Evolutionary conservation across 805 yeast genomes (phyloP).

Genomic region (Starmerella stellata): DNA sequence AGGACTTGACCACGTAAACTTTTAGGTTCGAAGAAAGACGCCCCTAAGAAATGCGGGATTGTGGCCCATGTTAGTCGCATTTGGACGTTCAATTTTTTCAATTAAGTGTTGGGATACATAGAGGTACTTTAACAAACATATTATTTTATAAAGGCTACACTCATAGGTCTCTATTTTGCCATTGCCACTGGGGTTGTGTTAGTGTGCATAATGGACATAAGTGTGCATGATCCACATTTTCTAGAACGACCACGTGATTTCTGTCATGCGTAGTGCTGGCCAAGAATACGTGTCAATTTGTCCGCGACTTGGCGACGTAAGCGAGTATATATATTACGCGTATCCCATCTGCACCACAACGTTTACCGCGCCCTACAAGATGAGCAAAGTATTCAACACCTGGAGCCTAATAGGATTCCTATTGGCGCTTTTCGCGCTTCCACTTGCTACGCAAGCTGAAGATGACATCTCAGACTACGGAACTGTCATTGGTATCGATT

Average conservation of each 20-base stretch:
- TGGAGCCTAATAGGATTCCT: constrained; percentile 24
- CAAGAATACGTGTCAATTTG: not conserved
- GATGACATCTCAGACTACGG: constrained; percentile 26
- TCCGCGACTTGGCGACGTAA: not conserved
- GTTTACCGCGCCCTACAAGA: constrained; percentile 1
- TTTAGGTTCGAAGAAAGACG: too few relatives aligned
- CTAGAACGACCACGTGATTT: not conserved
- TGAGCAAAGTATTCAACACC: constrained; percentile 16
- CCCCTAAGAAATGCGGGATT: too few relatives aligned
- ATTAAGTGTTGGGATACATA: too few relatives aligned
- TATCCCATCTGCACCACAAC: not conserved
- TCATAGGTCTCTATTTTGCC: too few relatives aligned
- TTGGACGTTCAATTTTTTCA: too few relatives aligned
- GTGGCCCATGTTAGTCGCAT: too few relatives aligned
- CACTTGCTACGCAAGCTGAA: constrained; percentile 20
- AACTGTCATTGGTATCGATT: constrained; percentile 75
- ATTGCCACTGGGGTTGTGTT: not conserved
- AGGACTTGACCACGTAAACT: too few relatives aligned
- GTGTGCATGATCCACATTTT: not conserved
- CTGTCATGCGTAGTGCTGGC: not conserved
- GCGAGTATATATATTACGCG: not conserved
- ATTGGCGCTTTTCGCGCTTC: constrained; percentile 22
- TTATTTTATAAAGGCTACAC: too few relatives aligned
- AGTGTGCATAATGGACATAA: too few relatives aligned
- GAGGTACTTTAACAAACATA: too few relatives aligned